Evolutionary conservation across 2,329 filamentous ascomycete species (phyloP), one percentile per base, ranked within the genome.

Genomic region (Paecilomyces fulvus): DNA sequence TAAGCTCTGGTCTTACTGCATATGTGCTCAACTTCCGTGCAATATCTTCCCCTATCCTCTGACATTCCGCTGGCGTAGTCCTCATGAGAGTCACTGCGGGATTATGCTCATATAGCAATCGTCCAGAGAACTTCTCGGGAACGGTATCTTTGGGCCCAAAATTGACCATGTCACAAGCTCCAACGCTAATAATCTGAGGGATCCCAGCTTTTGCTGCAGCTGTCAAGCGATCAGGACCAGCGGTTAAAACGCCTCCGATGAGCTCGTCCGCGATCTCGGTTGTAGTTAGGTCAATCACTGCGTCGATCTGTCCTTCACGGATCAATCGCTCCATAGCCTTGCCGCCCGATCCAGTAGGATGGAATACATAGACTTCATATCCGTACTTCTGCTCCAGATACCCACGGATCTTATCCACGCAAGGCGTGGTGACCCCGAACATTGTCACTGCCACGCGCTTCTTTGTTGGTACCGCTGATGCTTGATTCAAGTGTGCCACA

Each of bases 351-450:
- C 86, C 86, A 0, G 86, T 89, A 2, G 86, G 86, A 63, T 89
- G 86, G 64, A 89, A 89, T 1, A 88, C 76, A 60, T 83, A 86
- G 1, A 80, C 77, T 61, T 88, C 85, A 52, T 81, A 76, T 1
- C 66, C 65, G 54, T 76, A 70, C 2, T 71, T 68, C 1, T 67
- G 58, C 53, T 81, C 75, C 0, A 88, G 74, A 50, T 79, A 69
- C 1, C 68, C 62, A 0, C 83, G 77, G 1, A 86, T 80, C 1
- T 67, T 70, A 51, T 85, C 80, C 0, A 85, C 85, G 10, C 80
- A 82, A 0, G 85, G 84, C 0, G 86, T 89, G 0, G 87, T 90
- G 6, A 89, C 85, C 1, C 87, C 86, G 64, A 89, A 89, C 86
- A 89, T 89, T 1, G 86, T 88, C 23, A 89, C 80, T 0, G 80